Evolutionary conservation across 2,329 filamentous ascomycete genomes (phyloP), one percentile per base, ranked within the genome.

Genomic region (Phoma herbarum): DNA sequence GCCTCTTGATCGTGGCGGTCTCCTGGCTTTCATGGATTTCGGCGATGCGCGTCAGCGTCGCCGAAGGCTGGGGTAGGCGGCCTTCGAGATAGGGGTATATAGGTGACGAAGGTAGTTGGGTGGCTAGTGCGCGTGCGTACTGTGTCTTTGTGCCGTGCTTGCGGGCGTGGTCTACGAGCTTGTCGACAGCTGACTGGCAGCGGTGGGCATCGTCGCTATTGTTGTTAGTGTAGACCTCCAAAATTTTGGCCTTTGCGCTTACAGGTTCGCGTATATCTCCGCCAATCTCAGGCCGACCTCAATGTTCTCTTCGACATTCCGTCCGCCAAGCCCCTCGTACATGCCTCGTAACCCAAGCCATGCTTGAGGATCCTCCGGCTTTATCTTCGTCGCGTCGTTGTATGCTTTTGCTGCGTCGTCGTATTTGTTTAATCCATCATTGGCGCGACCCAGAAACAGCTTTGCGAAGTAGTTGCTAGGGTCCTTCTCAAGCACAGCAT

Each of bases 291-390:
- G 77, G 2, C 88, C 90, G 1, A 90, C 91, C 44, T 87, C 81
- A 46, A 90, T 89, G 72, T 97, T 97, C 47, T 89, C 84, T 53
- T 86, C 83, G 14, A 98, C 80, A 69, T 89, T 91, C 53, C 85
- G 83, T 28, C 81, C 77, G 16, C 86, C 88, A 71, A 93, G 90
- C 68, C 87, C 90, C 78, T 97, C 92, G 74, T 92, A 97, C 28
- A 98, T 78, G 70, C 89, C 91, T 75, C 95, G 85, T 44, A 99
- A 82, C 1, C 95, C 95, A 74, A 97, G 91, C 92, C 92, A 98
- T 65, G 91, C 91, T 69, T 94, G 90, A n/a, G 87, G 81, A 66
- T 97, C 93, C 18, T 86, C 82, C 0, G 88, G 86, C 64, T 92
- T 93, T 61, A 92, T 81, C 20, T 83, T 82, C 6, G 90, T 86